Evolutionary conservation across 139 green algal genomes (phyloP), one percentile per base, ranked within the genome.

Genomic region (Micractinium sp.): DNA sequence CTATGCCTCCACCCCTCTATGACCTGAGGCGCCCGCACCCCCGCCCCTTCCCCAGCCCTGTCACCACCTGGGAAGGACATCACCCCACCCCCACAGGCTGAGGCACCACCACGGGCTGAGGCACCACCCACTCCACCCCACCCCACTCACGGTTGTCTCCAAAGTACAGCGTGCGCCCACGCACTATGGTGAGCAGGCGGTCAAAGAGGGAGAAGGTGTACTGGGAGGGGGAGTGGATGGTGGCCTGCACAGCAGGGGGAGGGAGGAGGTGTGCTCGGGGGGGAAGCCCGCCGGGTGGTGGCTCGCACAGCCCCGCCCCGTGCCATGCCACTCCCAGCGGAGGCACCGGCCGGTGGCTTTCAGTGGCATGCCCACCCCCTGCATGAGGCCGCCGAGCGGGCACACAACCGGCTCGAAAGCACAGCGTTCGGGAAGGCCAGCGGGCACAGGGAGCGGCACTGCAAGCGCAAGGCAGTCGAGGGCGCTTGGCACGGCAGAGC

Each of bases 181-280:
- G 47, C 53, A 61, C 56, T 71, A 97, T 90, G 78, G 96, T 36
- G 53, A 95, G 81, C 85, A 97, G 69, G 35, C 90, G 66, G 92
- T 97, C 93, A n/a, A 97, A 96, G 15, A 96, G 93, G 66, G 25
- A n/a, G 73, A 96, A 97, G 87, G 36, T 81, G 82, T 90, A 93
- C 36, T 92, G 90, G 5, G 94, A 93, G 75, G 94, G 94, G 1
- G 82, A 90, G 88, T 96, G 94, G 79, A 96, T 93, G 80, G 94
- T 96, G 67, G 94, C 75, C 75, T 81, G 75, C 5, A 31, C 23
- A 41, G 74, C 31, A 25, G n/a, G n/a, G 14, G 74, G 74, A 4
- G 31, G 14, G 74, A 80, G 71, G 3, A 36, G 74, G 13, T n/a
- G 74, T 33, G 33, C 31, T 41, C 25, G 74, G 3, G 25, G 74